Percentiles rank a stretch among this genome's conserved stretches.
Evolutionary conservation across 1,139 yeast species (phyloP).

Genomic region (Debaryomyces singareniensis): DNA sequence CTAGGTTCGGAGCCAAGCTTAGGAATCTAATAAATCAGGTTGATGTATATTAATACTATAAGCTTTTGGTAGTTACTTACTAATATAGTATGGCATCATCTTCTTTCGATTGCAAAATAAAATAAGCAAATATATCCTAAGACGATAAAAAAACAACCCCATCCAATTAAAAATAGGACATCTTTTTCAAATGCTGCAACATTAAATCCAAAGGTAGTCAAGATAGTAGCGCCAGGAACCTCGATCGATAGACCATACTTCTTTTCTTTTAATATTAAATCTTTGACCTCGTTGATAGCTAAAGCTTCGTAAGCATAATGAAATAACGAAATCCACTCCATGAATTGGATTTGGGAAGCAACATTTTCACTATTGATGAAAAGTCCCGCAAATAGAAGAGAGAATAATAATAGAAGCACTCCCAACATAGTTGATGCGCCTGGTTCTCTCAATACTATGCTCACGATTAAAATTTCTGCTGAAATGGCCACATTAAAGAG

Average conservation of each 20-base stretch:
- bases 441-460: conserved; percentile 81
- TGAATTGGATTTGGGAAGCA: conserved; percentile 65
- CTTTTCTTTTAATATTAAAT: conserved; percentile 74
- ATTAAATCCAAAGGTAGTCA: conserved; percentile 90
- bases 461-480: conserved; percentile 77
- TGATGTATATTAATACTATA: too few species aligned
- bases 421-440: conserved; percentile 91
- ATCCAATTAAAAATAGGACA: conserved; percentile 44
- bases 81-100: too few species aligned
- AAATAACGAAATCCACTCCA: conserved; percentile 82
- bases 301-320: conserved; percentile 94
- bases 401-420: conserved; percentile 73
- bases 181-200: conserved; percentile 72
- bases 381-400: conserved; percentile 86
- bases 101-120: conserved; percentile 65
- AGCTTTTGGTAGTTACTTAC: too few species aligned
- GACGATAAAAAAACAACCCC: conserved; percentile 46
- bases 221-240: conserved; percentile 97
- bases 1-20: too few species aligned
- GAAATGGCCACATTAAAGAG: conserved; percentile 85
- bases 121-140: conserved; percentile 75
- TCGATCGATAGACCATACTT: conserved; percentile 91
- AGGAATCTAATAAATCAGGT: too few species aligned
- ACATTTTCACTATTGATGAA: conserved; percentile 79
- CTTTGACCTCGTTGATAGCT: conserved; percentile 89